phyloP scores from a whole-genome alignment of 768 basidiomycete genomes.

The Ephemerocybe angulata region DNA sequence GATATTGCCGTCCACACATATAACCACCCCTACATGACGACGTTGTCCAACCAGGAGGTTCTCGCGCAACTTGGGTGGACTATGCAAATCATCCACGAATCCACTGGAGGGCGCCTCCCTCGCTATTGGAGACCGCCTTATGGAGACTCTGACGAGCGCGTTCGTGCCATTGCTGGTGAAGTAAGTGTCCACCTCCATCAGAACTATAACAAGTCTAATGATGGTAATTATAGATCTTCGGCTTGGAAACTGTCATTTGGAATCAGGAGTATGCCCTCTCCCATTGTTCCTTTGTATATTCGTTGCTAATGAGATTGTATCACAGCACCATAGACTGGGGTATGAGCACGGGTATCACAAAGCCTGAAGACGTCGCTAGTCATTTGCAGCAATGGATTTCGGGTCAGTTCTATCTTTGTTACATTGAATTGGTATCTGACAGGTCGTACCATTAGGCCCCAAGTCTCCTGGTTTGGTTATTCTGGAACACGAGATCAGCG shows the following conservation, averaged over 20 bases:
- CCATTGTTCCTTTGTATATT: constrained; percentile 1
- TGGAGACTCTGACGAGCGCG: constrained; percentile 80
- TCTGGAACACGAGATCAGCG: constrained; percentile 79
- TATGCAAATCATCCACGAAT: constrained; percentile 72
- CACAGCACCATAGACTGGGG: constrained; percentile 76
- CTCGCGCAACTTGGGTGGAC: constrained; percentile 82
- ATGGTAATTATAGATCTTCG: constrained; percentile 48
- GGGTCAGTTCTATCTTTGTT: constrained; percentile 28
- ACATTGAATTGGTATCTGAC: neutral
- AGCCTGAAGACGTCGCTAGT: constrained; percentile 40
- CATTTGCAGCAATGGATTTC: constrained; percentile 56
- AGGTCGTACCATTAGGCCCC: constrained; percentile 36
- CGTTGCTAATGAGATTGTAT: neutral
- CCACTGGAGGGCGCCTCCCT: constrained; percentile 68
- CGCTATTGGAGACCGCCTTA: constrained; percentile 87
- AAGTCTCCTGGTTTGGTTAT: constrained; percentile 78
- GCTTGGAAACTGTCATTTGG: constrained; percentile 83
- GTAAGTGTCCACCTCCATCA: constrained; percentile 30
- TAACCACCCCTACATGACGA: constrained; percentile 81
- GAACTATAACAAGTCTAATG: neutral
- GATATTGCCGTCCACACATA: constrained; percentile 61
- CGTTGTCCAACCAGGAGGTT: constrained; percentile 62
- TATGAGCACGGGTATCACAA: constrained; percentile 43
- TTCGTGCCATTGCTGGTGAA: constrained; percentile 79
- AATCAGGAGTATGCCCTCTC: constrained; percentile 69